Evolutionary conservation across 148 eudicot genomes (phyloP), one percentile per base, ranked within the genome.

Genomic region (Camellia japonica): DNA sequence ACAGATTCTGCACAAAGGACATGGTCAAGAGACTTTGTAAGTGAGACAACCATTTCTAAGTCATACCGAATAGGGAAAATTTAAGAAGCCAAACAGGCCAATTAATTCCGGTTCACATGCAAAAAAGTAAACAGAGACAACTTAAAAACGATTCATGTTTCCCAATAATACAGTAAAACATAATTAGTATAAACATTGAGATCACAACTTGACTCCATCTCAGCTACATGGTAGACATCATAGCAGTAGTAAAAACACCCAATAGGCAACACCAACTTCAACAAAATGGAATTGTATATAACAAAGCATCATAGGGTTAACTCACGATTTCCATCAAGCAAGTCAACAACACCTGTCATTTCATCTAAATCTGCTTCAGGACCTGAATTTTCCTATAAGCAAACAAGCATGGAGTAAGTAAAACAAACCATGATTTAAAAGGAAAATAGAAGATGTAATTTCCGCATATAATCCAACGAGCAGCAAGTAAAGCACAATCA

Each of bases 241-340:
- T 14, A 73, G 41, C 6, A 6, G 61, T 47, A n/a, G 19, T 7
- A 49, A 38, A 44, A 77, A 47, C n/a, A 68, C 47, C 60, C 8
- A 75, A 43, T 6, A 19, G 46, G 47, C 30, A 52, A 56, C 18
- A 23, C 30, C 52, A 54, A 38, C 11, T 67, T 3, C 38, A 49
- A 70, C 11, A 61, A 42, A 67, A 62, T 58, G 56, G n/a, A 18
- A 16, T 11, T n/a, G 55, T 10, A 54, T 9, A 58, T 0, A 18
- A 41, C 8, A 30, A 63, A 74, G 55, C 73, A 75, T 13, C 23
- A 18, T 30, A 15, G 49, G 56, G 42, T 76, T 3, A 16, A 80
- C 88, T 84, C 80, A 89, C 88, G 76, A 82, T 82, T 83, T 68
- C 80, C 86, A 55, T 82, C 88, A 62, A 23, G 79, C 65, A 81